These are phyloP conservation scores for Teunomyces funiuensis DNA, from an alignment of 805 yeast species.

Conservation along the genomic window DNA sequence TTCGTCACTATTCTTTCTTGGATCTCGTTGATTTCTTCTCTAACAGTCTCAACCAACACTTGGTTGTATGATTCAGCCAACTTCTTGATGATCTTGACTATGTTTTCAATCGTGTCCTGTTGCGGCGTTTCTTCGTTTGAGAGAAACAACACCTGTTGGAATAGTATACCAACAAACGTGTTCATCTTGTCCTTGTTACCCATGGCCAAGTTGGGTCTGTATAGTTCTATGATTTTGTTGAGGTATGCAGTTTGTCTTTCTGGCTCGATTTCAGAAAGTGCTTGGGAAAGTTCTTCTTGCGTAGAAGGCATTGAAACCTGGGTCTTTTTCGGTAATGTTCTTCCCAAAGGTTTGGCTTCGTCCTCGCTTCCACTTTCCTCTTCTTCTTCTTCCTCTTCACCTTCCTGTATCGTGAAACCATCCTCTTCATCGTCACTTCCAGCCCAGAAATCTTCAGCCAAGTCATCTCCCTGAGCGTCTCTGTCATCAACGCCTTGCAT, in stretches of 20 bases:
- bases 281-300: slow-evolving; percentile 29
- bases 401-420: slow-evolving; percentile 34
- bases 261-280: slow-evolving; percentile 32
- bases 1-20: slow-evolving; percentile 48
- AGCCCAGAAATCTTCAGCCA: slow-evolving; percentile 68
- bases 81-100: slow-evolving; percentile 49
- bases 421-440: slow-evolving; percentile 48
- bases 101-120: slow-evolving; percentile 34
- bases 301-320: slow-evolving; percentile 28
- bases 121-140: slow-evolving; percentile 32
- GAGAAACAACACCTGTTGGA: slow-evolving; percentile 59
- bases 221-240: slow-evolving; percentile 53
- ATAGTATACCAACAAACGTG: slow-evolving; percentile 57
- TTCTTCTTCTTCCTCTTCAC: slow-evolving; percentile 39
- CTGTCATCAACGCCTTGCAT: slow-evolving; percentile 67
- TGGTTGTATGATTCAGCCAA: slow-evolving; percentile 67
- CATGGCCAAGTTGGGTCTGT: slow-evolving; percentile 74
- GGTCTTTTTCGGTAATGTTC: slow-evolving; percentile 8
- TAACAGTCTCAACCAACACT: slow-evolving; percentile 58
- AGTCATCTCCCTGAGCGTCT: slow-evolving; percentile 65
- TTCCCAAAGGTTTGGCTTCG: slow-evolving; percentile 13
- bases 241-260: slow-evolving; percentile 49
- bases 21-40: slow-evolving; percentile 55
- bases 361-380: slow-evolving; percentile 23
- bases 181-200: slow-evolving; percentile 81